Conservation (phyloP, 164 flowering plant genomes). For the Protea cynaroides region DNA sequence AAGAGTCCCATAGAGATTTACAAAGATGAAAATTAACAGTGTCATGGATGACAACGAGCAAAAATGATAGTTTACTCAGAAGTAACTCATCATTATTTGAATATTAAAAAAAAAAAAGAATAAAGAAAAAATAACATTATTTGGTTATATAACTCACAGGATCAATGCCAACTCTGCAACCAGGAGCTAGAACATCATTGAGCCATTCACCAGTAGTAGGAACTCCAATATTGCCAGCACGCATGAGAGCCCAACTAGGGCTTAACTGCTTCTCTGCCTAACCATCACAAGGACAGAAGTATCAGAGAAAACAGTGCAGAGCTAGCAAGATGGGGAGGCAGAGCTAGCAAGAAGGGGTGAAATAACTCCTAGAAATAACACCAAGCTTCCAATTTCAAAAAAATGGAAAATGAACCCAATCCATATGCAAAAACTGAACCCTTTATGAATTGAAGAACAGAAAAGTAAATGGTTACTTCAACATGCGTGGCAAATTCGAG, state of each 20-base stretch:
- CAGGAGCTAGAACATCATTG: constrained; percentile 74
- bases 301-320: background rate
- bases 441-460: too few species aligned
- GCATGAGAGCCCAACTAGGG: constrained; percentile 87
- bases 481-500: background rate
- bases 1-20: too few species aligned
- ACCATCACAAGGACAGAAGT: constrained; percentile 11
- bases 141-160: constrained; percentile 58
- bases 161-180: constrained; percentile 87
- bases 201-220: constrained; percentile 92
- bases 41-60: too few species aligned
- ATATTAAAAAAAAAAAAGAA: background rate
- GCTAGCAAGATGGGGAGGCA: too few species aligned
- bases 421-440: too few species aligned
- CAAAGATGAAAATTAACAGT: too few species aligned
- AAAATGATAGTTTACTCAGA: too few species aligned
- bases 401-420: too few species aligned
- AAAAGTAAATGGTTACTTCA: background rate
- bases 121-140: background rate
- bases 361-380: too few species aligned
- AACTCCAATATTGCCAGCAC: constrained; percentile 83
- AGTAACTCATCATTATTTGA: too few species aligned
- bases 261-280: constrained; percentile 91
- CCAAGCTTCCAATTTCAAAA: too few species aligned
- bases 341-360: too few species aligned